Base-by-base conservation (phyloP, 2,329 filamentous ascomycete species). In the Fusarium papillatum region DNA sequence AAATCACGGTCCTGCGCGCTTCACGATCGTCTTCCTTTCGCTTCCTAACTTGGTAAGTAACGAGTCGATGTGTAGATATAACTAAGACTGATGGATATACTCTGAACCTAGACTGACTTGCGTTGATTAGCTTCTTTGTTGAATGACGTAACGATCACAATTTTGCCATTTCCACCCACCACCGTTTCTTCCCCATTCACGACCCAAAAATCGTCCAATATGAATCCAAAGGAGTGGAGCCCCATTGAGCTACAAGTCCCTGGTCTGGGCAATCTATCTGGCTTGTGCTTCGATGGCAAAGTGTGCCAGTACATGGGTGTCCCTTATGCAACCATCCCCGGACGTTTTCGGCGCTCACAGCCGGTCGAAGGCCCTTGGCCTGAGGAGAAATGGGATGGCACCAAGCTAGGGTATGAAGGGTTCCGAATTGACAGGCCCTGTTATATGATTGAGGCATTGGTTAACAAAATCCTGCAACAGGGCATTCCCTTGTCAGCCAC, bases 341-440 rank as follows among this genome's bases (percentile, higher is more conserved):
- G 68, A 29, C 50, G 68, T 19, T 70, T 70, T 34, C 48, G 68
- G 7, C 53, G 53, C 53, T 59, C 53, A 22, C 53, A 38, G 29
- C 29, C 53, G 31, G 17, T 38, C 3, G 8, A n/a, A 16, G 29
- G 53, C n/a, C 53, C 53, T 16, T 59, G 53, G 53, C 53, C 53
- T 34, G 31, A 22, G 13, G 31, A 38, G 13, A 59, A 3, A 59
- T 59, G 53, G 53, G 53, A 59, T 7, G 53, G 53, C 31, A 67
- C 0, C 87, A 91, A 66, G 87, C 31, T 68, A 7, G 57, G 65
- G 65, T 68, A 62, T 39, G 53, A n/a, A 34, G 7, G 24, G 7
- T 48, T 24, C 43, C 43, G 7, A 48, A 1, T 48, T 48, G 13
- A 48, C 14, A 48, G 4, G 5, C 22, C 14, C 13, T 24, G 14